These are phyloP conservation scores for Escovopsis sp. DNA, from an alignment of 2,329 filamentous ascomycete species.

Conservation along the genomic window DNA sequence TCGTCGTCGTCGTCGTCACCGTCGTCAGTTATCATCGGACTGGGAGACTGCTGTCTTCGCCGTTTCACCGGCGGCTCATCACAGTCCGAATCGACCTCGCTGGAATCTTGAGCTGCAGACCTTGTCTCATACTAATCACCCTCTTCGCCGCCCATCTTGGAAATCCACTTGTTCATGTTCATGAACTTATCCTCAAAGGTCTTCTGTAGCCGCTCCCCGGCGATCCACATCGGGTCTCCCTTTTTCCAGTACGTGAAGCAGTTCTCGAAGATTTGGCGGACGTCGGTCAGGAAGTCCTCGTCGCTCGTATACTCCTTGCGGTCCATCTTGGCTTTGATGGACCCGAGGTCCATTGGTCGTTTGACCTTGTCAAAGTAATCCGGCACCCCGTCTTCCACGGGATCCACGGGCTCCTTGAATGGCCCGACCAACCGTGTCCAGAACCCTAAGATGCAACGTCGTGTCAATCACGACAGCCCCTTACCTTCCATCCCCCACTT, in stretches of 20 bases:
- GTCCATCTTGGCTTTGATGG: constrained; percentile 46
- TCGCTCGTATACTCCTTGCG: constrained; percentile 32
- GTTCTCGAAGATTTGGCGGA: constrained; percentile 47
- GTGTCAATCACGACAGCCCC: no score
- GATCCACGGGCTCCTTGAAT: constrained; percentile 45
- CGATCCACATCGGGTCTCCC: constrained; percentile 36
- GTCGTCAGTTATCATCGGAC: no score
- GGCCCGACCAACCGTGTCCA: constrained; percentile 51
- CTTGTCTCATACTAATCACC: constrained; percentile 8
- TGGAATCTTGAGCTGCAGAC: background rate
- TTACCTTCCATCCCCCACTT: no score
- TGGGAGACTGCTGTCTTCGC: no score
- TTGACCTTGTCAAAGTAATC: constrained; percentile 47
- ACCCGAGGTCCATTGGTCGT: constrained; percentile 45
- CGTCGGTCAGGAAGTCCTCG: constrained; percentile 39
- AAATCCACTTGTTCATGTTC: constrained; percentile 44
- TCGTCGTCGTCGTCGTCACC: no score
- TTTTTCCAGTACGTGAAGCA: constrained; percentile 49
- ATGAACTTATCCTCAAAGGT: constrained; percentile 43
- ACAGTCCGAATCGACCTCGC: no score
- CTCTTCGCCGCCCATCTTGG: constrained; percentile 31
- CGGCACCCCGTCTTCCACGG: constrained; percentile 38
- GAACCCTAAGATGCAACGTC: no score
- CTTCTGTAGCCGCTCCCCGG: constrained; percentile 42
- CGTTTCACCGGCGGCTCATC: no score